Evolutionary conservation across 2,329 filamentous ascomycete genomes (phyloP), one percentile per base, ranked within the genome.

Genomic region (Exserohilum turcica): DNA sequence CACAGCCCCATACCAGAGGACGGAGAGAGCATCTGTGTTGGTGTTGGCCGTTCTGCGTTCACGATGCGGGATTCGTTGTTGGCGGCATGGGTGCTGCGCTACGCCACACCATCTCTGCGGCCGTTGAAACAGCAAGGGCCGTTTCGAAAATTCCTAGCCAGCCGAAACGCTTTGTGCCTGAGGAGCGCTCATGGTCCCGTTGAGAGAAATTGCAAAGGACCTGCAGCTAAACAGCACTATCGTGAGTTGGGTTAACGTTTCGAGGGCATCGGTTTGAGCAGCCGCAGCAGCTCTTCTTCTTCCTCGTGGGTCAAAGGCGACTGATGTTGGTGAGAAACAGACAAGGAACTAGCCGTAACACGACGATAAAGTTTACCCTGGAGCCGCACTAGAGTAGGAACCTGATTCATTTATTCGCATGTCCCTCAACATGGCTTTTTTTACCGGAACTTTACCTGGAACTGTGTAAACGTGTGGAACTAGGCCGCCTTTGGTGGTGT

Each of bases 91-190:
- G 33, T 47, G 46, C 32, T 42, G 48, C 32, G 48, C 45, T 42
- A 53, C 37, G 49, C 32, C 18, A 46, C 52, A 50, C 48, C 38
- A 48, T 44, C 21, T 13, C 36, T 37, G 32, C 43, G 38, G n/a
- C 39, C 18, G 21, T 54, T 50, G 51, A 54, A 54, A 54, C 51
- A 42, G 46, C 48, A 45, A 43, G 38, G 38, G 45, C 36, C 44
- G 50, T 59, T 57, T 59, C 50, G 47, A 43, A 48, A 52, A 40
- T 39, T 39, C 27, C 27, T 12, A 38, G 31, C 45, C 28, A 52
- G 54, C 39, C 28, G 33, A 52, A 37, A 43, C 40, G 21, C 36
- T 32, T 19, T 21, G 9, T 36, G 24, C 46, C 51, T 54, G 45
- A 44, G n/a, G 13, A 15, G 9, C 21, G 21, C 21, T 36, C 32